Conservation (phyloP, 208 protist species). For the Trypanosoma platydactyli region DNA sequence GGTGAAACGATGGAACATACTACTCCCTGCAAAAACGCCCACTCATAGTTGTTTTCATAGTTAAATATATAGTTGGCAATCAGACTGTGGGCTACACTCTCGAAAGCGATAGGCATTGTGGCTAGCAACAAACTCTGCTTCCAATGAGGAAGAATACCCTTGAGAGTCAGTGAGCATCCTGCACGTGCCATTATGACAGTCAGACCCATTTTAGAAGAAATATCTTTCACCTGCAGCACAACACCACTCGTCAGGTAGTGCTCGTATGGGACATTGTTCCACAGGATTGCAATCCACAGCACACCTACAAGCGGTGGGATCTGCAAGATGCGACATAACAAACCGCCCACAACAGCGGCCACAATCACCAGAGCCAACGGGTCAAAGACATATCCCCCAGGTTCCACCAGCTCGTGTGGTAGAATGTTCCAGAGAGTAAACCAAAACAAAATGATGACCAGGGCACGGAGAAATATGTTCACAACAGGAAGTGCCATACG, state of each 20-base stretch:
- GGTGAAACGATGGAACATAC: slow-evolving; percentile 76
- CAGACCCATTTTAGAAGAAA: slow-evolving; percentile 66
- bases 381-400: slow-evolving; percentile 80
- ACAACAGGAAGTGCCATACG: slow-evolving; percentile 50
- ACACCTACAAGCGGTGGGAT: slow-evolving; percentile 80
- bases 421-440: slow-evolving; percentile 72
- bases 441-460: slow-evolving; percentile 63
- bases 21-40: slow-evolving; percentile 79
- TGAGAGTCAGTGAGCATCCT: slow-evolving; percentile 68
- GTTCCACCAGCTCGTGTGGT: slow-evolving; percentile 54
- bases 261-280: slow-evolving; percentile 73
- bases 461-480: slow-evolving; percentile 61
- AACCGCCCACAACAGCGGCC: slow-evolving; percentile 58
- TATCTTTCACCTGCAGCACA: slow-evolving; percentile 46
- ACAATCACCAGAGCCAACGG: slow-evolving; percentile 61
- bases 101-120: slow-evolving; percentile 62
- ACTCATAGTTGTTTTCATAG: slow-evolving; percentile 72
- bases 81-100: slow-evolving; percentile 64
- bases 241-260: slow-evolving; percentile 68
- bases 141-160: slow-evolving; percentile 72
- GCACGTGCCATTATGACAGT: slow-evolving; percentile 75
- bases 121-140: slow-evolving; percentile 61
- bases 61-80: slow-evolving; percentile 71
- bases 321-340: slow-evolving; percentile 71
- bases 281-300: slow-evolving; percentile 78